These are phyloP conservation scores for Aspergillus sp. DNA, from an alignment of 2,329 filamentous ascomycete species.

Conservation along the genomic window DNA sequence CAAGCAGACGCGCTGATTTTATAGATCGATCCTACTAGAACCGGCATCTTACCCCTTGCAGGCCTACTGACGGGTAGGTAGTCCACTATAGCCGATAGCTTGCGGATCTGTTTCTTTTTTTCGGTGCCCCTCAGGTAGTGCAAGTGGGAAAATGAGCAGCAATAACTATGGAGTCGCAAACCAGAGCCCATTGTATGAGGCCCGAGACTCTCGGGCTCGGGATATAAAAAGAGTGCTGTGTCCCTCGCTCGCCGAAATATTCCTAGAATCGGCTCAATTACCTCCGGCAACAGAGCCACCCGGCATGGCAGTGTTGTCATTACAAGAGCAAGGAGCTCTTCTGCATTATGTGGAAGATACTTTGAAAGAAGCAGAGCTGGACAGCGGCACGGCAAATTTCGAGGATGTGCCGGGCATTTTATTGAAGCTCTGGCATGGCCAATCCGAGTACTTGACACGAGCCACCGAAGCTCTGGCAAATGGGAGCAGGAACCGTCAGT, in stretches of 20 bases:
- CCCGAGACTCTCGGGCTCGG: neutral
- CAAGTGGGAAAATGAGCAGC: neutral
- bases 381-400: conserved; percentile 25
- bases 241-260: conserved; percentile 27
- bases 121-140: neutral
- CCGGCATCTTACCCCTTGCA: neutral
- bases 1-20: neutral
- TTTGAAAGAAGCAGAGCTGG: conserved; percentile 27
- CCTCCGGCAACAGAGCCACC: conserved; percentile 21
- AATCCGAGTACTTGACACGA: conserved; percentile 35
- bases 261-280: conserved; percentile 23
- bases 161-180: neutral
- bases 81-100: neutral
- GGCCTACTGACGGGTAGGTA: neutral
- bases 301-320: conserved; percentile 18
- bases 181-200: neutral
- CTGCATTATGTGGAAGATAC: conserved; percentile 33
- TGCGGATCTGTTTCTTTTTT: neutral
- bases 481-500: conserved; percentile 45
- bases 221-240: conserved; percentile 16
- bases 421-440: conserved; percentile 37
- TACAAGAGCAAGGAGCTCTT: conserved; percentile 34
- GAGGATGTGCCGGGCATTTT: conserved; percentile 30
- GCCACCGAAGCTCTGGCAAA: conserved; percentile 43
- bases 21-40: neutral